These are phyloP conservation scores for Calophaca sinica DNA, from an alignment of 306 rosid species.

Conservation along the genomic window DNA sequence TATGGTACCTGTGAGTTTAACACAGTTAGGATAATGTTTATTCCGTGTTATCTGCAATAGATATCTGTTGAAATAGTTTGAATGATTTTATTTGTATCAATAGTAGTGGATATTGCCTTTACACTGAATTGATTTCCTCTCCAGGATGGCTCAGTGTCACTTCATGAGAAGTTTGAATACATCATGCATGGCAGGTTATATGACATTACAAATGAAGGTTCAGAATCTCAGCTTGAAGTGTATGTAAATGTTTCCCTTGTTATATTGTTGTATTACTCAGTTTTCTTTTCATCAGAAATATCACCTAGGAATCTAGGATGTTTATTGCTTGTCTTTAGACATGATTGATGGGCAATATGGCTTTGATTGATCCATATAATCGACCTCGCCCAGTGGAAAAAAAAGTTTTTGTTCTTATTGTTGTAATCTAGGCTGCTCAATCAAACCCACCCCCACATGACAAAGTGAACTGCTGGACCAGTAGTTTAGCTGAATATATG, in stretches of 20 bases:
- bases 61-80: constrained; percentile 23
- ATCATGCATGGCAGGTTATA: constrained; percentile 87
- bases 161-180: constrained; percentile 90
- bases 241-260: constrained; percentile 52
- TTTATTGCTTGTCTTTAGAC: constrained; percentile 1
- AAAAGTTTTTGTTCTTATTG: too few relatives aligned
- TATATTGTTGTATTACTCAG: constrained; percentile 9
- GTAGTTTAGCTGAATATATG: neutral
- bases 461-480: neutral
- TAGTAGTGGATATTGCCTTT: constrained; percentile 27
- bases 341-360: neutral
- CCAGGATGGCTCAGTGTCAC: constrained; percentile 76
- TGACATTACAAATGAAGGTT: constrained; percentile 62
- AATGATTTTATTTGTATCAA: constrained; percentile 20
- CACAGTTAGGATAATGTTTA: neutral
- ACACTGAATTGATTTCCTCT: constrained; percentile 41
- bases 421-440: too few relatives aligned
- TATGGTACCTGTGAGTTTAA: neutral
- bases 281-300: constrained; percentile 5
- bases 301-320: neutral
- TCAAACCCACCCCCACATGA: neutral
- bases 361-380: constrained; percentile 8
- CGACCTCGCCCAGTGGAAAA: neutral
- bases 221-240: constrained; percentile 62
- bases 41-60: neutral